Evolutionary conservation across 306 rosid species (phyloP), one percentile per base, ranked within the genome.

Genomic region (Prunus mira): DNA sequence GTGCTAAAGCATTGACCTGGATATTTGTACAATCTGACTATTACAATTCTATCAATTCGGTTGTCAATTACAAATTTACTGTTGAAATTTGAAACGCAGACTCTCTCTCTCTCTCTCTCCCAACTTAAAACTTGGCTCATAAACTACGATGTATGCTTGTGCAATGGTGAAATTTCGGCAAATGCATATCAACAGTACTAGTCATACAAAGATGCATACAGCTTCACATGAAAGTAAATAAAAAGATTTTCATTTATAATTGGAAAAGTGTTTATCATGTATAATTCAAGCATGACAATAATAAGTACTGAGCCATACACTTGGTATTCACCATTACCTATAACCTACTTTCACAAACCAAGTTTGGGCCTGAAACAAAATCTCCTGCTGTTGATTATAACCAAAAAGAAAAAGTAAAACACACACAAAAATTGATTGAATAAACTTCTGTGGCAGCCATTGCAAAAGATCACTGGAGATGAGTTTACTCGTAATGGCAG

Each of bases 381-480:
- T 60, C 28, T 12, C 19, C 71, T 14, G 67, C 66, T 12, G 67
- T 10, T 52, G 27, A 18, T 60, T 18, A 46, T 43, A 61, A 1
- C 77, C 61, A 25, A 57, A 72, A 11, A 9, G 13, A 5, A 2
- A 0, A 46, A 22, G 15, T 19, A 67, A 9, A 72, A 56, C 30
- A 28, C 74, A 77, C 74, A 77, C 50, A 52, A 67, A 75, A 77
- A 60, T 61, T 25, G 27, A 68, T 19, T 22, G 66, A 46, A 25
- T 24, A 56, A 47, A 28, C 69, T 41, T 69, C 8, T 43, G 24
- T 56, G 46, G 69, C 22, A 32, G 24, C 69, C 54, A 20, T 64
- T 66, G 73, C 69, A 27, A n/a, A 47, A 28, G 58, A 27, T 51
- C 61, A 28, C 68, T 18, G 24, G 30, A 28, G 46, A 46, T 2